Percentiles rank a stretch among this genome's conserved stretches.
These are phyloP conservation scores for Leccinum solheimii DNA, from an alignment of 1,284 basidiomycete genomes.

Conservation along the genomic window DNA sequence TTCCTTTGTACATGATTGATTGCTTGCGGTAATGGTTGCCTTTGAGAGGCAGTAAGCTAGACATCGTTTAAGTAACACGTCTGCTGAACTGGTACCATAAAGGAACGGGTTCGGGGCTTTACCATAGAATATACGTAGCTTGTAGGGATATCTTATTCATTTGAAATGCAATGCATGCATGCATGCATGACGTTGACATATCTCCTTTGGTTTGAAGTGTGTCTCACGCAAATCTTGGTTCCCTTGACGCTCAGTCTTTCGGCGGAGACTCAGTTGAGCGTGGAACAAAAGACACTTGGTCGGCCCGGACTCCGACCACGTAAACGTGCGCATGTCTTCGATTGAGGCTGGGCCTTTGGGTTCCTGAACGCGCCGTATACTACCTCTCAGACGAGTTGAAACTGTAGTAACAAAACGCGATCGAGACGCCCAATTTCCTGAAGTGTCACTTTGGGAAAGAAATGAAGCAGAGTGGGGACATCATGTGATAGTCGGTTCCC, in stretches of 20 bases:
- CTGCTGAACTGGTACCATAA: neutral
- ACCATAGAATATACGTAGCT: neutral
- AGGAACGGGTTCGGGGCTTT: neutral
- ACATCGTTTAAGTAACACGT: neutral
- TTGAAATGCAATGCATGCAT: constrained; percentile 4
- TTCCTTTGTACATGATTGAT: neutral
- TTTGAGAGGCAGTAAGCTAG: constrained; percentile 11
- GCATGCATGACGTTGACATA: constrained; percentile 1
- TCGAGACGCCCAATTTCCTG: neutral
- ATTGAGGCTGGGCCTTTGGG: too few relatives aligned
- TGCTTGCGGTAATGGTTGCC: constrained; percentile 1
- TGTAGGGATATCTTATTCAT: constrained; percentile 14
- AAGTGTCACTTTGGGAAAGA: too few relatives aligned
- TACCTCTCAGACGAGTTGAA: neutral
- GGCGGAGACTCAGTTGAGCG: too few relatives aligned
- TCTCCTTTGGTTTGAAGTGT: too few relatives aligned
- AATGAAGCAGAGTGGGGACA: too few relatives aligned
- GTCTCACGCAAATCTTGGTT: neutral
- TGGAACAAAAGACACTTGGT: neutral
- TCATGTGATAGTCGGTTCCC: neutral
- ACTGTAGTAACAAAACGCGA: neutral
- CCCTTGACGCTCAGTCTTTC: too few relatives aligned
- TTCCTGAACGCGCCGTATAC: neutral
- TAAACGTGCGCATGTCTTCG: neutral
- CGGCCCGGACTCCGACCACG: neutral